Evolutionary conservation across 305 asterid genomes (phyloP).

Genomic region (Coffea humblotiana): DNA sequence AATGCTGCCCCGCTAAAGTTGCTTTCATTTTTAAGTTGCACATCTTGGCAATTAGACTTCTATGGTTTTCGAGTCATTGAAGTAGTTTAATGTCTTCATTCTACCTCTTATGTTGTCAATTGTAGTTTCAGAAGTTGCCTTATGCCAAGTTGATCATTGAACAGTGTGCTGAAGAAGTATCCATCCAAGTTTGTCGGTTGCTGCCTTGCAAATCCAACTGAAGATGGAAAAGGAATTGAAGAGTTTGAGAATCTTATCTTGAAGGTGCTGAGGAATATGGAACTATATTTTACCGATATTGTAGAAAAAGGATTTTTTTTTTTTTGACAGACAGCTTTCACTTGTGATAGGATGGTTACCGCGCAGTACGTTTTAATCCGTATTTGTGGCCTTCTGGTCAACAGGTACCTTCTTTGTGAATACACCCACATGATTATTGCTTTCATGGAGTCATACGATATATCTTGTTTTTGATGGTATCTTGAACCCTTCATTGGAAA

Average conservation of each 20-base stretch:
- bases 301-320: neutral
- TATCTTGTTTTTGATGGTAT: neutral
- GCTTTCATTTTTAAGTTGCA: neutral
- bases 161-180: conserved; percentile 70
- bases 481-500: too few relatives aligned
- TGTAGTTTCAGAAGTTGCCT: conserved; percentile 1
- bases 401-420: conserved; percentile 39
- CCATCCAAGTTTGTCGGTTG: conserved; percentile 86
- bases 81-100: neutral
- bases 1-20: neutral
- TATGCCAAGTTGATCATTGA: conserved; percentile 15
- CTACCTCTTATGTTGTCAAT: neutral
- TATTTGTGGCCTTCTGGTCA: conserved; percentile 92
- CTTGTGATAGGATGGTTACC: conserved; percentile 70
- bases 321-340: conserved; percentile 19
- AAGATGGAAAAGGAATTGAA: conserved; percentile 68
- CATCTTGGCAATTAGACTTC: neutral
- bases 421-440: neutral
- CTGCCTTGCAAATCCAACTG: conserved; percentile 94
- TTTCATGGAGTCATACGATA: neutral
- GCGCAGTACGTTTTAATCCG: conserved; percentile 93
- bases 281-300: conserved; percentile 1
- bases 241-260: conserved; percentile 69
- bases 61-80: neutral
- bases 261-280: conserved; percentile 39